These are phyloP conservation scores for Gymnopus androsaceus DNA, from an alignment of 1,284 basidiomycete genomes.

Conservation along the genomic window DNA sequence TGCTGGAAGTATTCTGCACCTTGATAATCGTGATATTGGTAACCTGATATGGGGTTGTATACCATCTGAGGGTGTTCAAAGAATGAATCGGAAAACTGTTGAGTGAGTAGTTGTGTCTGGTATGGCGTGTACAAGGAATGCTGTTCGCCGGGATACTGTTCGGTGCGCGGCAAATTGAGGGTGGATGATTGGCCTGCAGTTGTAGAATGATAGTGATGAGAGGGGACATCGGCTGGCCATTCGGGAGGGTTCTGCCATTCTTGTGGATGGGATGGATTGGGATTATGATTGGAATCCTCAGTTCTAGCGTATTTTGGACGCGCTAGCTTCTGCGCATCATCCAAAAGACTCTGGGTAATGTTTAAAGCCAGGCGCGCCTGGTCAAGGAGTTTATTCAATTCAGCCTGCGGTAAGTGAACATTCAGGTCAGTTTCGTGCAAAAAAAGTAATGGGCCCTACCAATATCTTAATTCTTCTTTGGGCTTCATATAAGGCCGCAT, in stretches of 20 bases:
- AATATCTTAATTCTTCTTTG: not conserved
- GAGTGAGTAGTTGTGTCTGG: not conserved
- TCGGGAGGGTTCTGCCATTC: not conserved
- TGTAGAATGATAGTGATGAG: not conserved
- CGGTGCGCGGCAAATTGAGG: not conserved
- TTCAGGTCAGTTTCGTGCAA: not conserved
- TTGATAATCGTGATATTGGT: constrained; percentile 10
- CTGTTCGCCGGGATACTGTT: constrained; percentile 1
- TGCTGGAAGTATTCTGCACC: constrained; percentile 7
- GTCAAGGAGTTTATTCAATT: not conserved
- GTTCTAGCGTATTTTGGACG: not conserved
- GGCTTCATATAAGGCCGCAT: not conserved
- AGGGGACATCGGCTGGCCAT: not conserved
- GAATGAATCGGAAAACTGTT: not conserved
- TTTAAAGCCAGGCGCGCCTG: constrained; percentile 1
- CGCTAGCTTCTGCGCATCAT: constrained; percentile 1
- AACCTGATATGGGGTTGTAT: constrained; percentile 5
- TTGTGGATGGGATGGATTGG: too few species aligned
- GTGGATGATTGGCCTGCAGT: not conserved
- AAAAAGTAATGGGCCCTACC: not conserved
- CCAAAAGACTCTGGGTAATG: not conserved
- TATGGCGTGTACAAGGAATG: not conserved
- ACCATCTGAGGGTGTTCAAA: not conserved
- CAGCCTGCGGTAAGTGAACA: not conserved
- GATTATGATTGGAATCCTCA: not conserved